Base-by-base conservation (phyloP, 352 stramenopile genomes). In the Aphanomyces astaci region DNA sequence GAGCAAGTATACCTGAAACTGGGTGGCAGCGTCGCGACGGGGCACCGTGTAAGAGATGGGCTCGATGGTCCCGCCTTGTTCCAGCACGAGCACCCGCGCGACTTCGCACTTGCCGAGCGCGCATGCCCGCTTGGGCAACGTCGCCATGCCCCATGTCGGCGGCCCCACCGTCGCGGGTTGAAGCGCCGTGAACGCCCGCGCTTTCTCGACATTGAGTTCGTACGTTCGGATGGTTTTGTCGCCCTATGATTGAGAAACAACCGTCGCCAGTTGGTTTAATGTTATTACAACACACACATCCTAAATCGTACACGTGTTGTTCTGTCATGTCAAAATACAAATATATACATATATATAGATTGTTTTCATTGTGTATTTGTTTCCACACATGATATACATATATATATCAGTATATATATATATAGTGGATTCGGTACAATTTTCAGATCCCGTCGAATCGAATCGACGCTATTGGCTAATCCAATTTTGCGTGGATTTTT, bases 31-130 rank as follows among this genome's bases (percentile, higher is more conserved):
- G 30, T 89, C 79, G 32, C 83, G 83, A 5, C 85, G 79, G 31
- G 85, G 85, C 31, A 93, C 81, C 4, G 72, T 74, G 64, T 86
- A 91, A 49, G 79, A 82, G 27, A 92, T 45, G 5, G 88, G 72
- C 52, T 93, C 83, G 3, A 71, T 66, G 17, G 67, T 76, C 15
- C 39, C 62, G 36, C 36, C 36, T 7, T 60, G 60, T 30, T 79
- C 84, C 7, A 94, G 72, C 27, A 78, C 88, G 30, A 94, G 59
- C 10, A 94, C 66, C 1, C 80, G 81, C 15, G 75, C 81, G 51
- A 94, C 73, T 66, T 94, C 86, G 56, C 83, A 92, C 3, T 56
- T 70, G 7, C 63, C 70, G 4, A 79, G 84, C 67, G 82, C 72
- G 52, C 76, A 89, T 2, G 66, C 71, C 15, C 72, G 54, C 62